These are phyloP conservation scores for Pestalotiopsis sp. DNA, from an alignment of 2,329 filamentous ascomycete genomes.

Conservation along the genomic window DNA sequence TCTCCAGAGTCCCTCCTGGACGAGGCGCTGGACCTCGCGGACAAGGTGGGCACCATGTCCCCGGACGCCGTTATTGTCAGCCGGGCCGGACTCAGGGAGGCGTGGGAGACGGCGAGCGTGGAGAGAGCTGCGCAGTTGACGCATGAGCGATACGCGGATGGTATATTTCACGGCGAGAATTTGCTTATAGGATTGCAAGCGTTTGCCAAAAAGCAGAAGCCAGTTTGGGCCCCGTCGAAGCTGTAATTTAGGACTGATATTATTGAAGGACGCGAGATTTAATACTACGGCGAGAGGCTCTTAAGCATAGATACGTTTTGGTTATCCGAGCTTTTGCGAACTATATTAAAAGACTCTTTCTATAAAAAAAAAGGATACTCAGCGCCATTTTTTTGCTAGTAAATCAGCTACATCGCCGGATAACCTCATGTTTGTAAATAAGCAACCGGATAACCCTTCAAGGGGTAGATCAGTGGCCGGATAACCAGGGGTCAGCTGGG, in stretches of 20 bases:
- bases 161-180: conserved; percentile 46
- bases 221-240: conserved; percentile 50
- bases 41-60: conserved; percentile 34
- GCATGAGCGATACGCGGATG: conserved; percentile 40
- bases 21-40: conserved; percentile 37
- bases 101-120: conserved; percentile 42
- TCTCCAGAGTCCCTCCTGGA: conserved; percentile 33
- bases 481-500: too few relatives aligned
- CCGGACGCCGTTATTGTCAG: conserved; percentile 42
- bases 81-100: conserved; percentile 37
- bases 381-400: too few relatives aligned
- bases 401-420: too few relatives aligned
- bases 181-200: conserved; percentile 50
- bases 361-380: too few relatives aligned
- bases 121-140: conserved; percentile 41
- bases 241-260: conserved; percentile 30
- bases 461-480: too few relatives aligned
- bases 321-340: neutral
- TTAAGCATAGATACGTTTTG: too few relatives aligned
- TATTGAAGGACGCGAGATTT: neutral
- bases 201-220: conserved; percentile 52
- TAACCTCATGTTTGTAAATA: too few relatives aligned
- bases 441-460: too few relatives aligned
- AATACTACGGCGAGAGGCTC: neutral
- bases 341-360: neutral